A percentile compares a stretch with the other conserved stretches of the same genome.
Evolutionary conservation across 1,284 basidiomycete species (phyloP).

Genomic region (Singerocomus rubriflavus): DNA sequence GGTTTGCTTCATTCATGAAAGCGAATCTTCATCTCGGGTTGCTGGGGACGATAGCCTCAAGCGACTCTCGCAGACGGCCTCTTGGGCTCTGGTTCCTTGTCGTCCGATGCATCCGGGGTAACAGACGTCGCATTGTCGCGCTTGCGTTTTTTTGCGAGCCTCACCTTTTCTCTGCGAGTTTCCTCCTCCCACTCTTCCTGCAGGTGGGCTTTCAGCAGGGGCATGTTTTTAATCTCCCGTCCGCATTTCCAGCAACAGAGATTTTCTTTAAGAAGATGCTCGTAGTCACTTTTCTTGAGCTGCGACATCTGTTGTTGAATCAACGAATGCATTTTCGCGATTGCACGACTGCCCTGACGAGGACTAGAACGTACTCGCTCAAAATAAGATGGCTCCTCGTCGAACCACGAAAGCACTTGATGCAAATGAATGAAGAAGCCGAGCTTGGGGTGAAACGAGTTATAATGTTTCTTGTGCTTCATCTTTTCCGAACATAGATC

Average conservation of each 20-base stretch:
- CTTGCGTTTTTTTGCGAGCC: slow-evolving; percentile 38
- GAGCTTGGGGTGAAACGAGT: slow-evolving; percentile 84
- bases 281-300: slow-evolving; percentile 53
- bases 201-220: slow-evolving; percentile 72
- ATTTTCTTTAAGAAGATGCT: slow-evolving; percentile 62
- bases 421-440: slow-evolving; percentile 86
- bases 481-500: slow-evolving; percentile 75
- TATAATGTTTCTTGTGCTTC: slow-evolving; percentile 94
- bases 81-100: slow-evolving; percentile 17
- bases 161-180: slow-evolving; percentile 38
- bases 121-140: slow-evolving; percentile 13
- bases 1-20: background rate
- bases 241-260: slow-evolving; percentile 72
- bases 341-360: background rate
- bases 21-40: background rate
- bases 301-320: slow-evolving; percentile 44
- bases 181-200: slow-evolving; percentile 57
- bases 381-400: slow-evolving; percentile 54
- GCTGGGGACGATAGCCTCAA: slow-evolving; percentile 11
- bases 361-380: slow-evolving; percentile 41
- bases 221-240: slow-evolving; percentile 66
- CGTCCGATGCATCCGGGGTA: background rate
- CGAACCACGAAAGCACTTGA: slow-evolving; percentile 76
- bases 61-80: slow-evolving; percentile 1
- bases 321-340: background rate